These are phyloP conservation scores for Pythium phragmitis DNA, from an alignment of 352 stramenopile genomes.

Conservation along the genomic window DNA sequence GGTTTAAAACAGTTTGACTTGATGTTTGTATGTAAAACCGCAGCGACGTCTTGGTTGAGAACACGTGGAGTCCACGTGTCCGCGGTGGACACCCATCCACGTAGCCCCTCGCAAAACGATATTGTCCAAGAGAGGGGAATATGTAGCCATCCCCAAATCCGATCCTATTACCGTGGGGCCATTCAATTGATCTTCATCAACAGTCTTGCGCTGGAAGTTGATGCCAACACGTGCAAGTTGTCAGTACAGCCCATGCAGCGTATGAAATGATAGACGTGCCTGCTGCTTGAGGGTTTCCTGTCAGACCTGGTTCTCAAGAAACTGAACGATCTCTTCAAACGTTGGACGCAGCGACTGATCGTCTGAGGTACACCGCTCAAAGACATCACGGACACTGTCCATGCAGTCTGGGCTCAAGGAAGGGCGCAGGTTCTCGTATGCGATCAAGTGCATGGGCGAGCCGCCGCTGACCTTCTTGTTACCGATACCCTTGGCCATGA, in stretches of 20 bases:
- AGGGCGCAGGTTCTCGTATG: conserved; percentile 85
- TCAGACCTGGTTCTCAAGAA: conserved; percentile 82
- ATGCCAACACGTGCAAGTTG: not conserved
- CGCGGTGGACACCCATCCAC: not conserved
- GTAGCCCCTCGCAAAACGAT: conserved; percentile 24
- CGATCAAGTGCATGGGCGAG: conserved; percentile 89
- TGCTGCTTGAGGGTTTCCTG: conserved; percentile 82
- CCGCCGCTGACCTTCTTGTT: conserved; percentile 87
- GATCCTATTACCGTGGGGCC: conserved; percentile 16
- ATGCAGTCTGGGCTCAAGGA: conserved; percentile 85
- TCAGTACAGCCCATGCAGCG: not conserved
- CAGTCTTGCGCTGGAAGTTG: conserved; percentile 15
- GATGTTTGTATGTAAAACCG: conserved; percentile 30
- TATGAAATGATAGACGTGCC: conserved; percentile 35
- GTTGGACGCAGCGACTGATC: conserved; percentile 73
- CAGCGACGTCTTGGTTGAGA: conserved; percentile 18
- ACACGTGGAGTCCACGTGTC: conserved; percentile 28
- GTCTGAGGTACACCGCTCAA: conserved; percentile 77
- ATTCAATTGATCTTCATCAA: conserved; percentile 45
- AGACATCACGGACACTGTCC: conserved; percentile 76
- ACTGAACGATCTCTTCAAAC: conserved; percentile 85
- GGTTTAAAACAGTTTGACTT: conserved; percentile 41
- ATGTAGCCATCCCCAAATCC: conserved; percentile 13
- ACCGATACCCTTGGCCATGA: conserved; percentile 76
- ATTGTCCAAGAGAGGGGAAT: not conserved